phyloP scores from a whole-genome alignment of 1,284 basidiomycete species.

The Irpex sp. region DNA sequence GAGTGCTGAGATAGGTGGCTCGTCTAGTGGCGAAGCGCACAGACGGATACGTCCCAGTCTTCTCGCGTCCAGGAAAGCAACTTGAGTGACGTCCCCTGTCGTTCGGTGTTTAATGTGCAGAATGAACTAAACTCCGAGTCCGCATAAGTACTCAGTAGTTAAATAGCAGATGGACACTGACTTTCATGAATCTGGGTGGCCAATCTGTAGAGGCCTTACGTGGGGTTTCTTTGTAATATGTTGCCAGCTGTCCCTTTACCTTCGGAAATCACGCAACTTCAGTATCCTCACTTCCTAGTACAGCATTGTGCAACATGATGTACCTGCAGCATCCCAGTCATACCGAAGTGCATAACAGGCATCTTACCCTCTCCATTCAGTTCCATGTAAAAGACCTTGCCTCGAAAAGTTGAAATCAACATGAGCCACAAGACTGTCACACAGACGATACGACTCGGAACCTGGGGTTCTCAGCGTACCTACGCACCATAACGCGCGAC shows the following conservation, averaged over 20 bases:
- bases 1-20: constrained; percentile 65
- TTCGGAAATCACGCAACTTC: constrained; percentile 19
- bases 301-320: background rate
- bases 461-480: background rate
- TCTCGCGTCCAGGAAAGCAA: constrained; percentile 67
- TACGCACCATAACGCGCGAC: constrained; percentile 64
- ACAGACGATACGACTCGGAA: too few species aligned
- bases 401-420: constrained; percentile 26
- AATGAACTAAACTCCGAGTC: constrained; percentile 46
- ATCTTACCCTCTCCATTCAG: constrained; percentile 57
- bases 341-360: constrained; percentile 78
- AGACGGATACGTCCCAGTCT: constrained; percentile 71
- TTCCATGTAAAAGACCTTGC: constrained; percentile 75
- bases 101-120: constrained; percentile 41
- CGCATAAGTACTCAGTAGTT: background rate
- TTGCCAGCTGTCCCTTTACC: constrained; percentile 59
- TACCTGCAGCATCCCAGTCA: constrained; percentile 80
- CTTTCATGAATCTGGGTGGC: constrained; percentile 80
- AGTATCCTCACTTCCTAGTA: background rate
- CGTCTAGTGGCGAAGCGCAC: constrained; percentile 48
- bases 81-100: constrained; percentile 31
- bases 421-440: background rate
- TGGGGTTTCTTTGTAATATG: constrained; percentile 58
- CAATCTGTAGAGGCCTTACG: constrained; percentile 49
- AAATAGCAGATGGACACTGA: constrained; percentile 17